A percentile compares a stretch with the other conserved stretches of the same genome.
These are phyloP conservation scores for Mucor saturninus DNA, from an alignment of 371 early-diverging fungal genomes.

Conservation along the genomic window DNA sequence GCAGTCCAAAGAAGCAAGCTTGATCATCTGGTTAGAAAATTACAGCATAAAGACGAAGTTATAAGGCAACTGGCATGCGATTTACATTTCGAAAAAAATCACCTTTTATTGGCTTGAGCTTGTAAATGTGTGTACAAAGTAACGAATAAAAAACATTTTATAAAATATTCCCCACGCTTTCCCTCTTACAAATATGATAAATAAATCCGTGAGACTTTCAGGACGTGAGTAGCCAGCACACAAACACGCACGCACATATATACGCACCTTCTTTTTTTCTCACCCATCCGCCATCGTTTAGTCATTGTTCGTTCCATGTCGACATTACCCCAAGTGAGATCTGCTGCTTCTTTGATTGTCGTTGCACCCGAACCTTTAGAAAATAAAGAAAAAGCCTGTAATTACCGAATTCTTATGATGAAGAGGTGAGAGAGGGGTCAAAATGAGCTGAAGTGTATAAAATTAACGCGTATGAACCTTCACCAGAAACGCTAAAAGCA, in stretches of 20 bases:
- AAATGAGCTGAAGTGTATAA: no score
- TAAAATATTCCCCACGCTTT: background rate
- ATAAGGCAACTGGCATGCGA: constrained; percentile 25
- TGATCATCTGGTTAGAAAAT: constrained; percentile 9
- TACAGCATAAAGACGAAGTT: constrained; percentile 20
- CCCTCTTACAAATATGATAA: background rate
- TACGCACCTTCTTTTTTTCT: background rate
- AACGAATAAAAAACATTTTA: background rate
- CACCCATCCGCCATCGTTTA: background rate
- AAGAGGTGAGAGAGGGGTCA: constrained; percentile 44
- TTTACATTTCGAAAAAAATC: constrained; percentile 10
- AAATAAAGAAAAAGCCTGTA: constrained; percentile 32
- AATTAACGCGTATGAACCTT: background rate
- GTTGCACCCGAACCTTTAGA: constrained; percentile 50
- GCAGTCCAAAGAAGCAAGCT: constrained; percentile 7
- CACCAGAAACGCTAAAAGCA: constrained; percentile 55
- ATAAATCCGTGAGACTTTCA: constrained; percentile 1
- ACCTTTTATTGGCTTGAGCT: background rate
- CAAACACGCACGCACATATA: background rate
- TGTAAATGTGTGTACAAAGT: background rate
- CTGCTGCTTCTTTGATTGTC: constrained; percentile 47
- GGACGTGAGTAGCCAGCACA: constrained; percentile 1
- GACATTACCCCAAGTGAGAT: constrained; percentile 18
- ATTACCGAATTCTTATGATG: constrained; percentile 64
- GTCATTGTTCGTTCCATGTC: constrained; percentile 20